Evolutionary conservation across 176 grass and related monocot species (phyloP).

Genomic region (Paspalum vaginatum): DNA sequence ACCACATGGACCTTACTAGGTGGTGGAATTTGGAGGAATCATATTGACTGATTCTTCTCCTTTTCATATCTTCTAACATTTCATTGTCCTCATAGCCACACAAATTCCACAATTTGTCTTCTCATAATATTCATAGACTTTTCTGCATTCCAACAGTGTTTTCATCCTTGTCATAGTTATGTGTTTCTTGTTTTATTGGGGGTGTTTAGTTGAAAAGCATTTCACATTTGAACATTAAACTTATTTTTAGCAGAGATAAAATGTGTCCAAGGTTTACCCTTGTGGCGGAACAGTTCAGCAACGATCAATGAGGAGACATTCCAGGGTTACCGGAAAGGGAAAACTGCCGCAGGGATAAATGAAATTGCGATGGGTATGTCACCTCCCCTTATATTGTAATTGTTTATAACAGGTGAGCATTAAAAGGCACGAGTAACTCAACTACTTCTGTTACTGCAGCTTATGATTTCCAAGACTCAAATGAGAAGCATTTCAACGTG

Average conservation of each 20-base stretch:
- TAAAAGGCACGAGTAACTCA: constrained; percentile 5
- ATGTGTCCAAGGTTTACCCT: constrained; percentile 61
- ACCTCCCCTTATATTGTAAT: constrained; percentile 17
- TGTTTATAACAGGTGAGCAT: constrained; percentile 16
- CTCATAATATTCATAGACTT: constrained; percentile 26
- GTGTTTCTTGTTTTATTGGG: background rate
- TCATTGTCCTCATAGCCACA: background rate
- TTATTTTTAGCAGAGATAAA: constrained; percentile 50
- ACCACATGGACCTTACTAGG: background rate
- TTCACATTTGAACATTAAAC: constrained; percentile 34
- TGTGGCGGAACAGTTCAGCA: constrained; percentile 61
- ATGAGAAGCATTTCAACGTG: constrained; percentile 46
- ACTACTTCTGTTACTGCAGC: constrained; percentile 45
- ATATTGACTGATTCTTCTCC: background rate
- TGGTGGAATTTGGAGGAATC: background rate
- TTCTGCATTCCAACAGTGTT: constrained; percentile 2
- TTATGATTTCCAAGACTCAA: constrained; percentile 71
- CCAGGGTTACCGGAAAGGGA: constrained; percentile 53
- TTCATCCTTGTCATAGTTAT: constrained; percentile 14
- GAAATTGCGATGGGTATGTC: constrained; percentile 59
- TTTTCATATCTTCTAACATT: background rate
- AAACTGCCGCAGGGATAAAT: constrained; percentile 51
- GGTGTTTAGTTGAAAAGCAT: constrained; percentile 6
- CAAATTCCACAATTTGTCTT: constrained; percentile 5
- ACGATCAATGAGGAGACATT: constrained; percentile 62